phyloP scores from a whole-genome alignment of 108 stramenopile species.

The Cyclotella cryptica region DNA sequence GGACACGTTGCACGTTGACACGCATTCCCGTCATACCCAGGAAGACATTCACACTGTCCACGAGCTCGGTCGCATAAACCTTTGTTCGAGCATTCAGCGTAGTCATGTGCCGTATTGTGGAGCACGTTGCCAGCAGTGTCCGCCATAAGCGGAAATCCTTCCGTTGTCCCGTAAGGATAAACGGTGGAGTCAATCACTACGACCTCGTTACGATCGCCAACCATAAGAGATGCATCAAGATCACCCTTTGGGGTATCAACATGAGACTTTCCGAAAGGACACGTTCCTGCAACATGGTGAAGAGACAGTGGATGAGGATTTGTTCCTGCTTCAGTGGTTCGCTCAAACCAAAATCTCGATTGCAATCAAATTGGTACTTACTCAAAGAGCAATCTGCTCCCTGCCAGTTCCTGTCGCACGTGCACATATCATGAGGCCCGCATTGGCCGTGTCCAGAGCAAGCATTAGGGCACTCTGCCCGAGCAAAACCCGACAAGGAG shows the following conservation, averaged over 20 bases:
- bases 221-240: conserved; percentile 52
- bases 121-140: conserved; percentile 51
- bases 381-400: conserved; percentile 58
- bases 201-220: conserved; percentile 23
- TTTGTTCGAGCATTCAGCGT: conserved; percentile 85
- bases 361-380: conserved; percentile 16
- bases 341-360: not conserved
- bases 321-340: too few relatives aligned
- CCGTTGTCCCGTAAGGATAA: conserved; percentile 75
- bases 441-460: conserved; percentile 53
- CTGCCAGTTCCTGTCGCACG: conserved; percentile 56
- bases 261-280: conserved; percentile 57
- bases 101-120: conserved; percentile 68
- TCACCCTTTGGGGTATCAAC: conserved; percentile 57
- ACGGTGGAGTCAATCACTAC: conserved; percentile 61
- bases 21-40: conserved; percentile 83
- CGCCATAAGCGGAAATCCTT: conserved; percentile 71
- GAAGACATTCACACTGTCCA: conserved; percentile 84
- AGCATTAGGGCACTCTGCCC: conserved; percentile 52
- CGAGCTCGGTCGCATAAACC: conserved; percentile 77
- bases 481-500: conserved; percentile 14
- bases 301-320: not conserved
- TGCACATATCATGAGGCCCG: conserved; percentile 57
- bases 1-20: conserved; percentile 85
- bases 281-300: conserved; percentile 39